Conservation (phyloP, 2,329 filamentous ascomycete species). For the Emydomyces testavorans region DNA sequence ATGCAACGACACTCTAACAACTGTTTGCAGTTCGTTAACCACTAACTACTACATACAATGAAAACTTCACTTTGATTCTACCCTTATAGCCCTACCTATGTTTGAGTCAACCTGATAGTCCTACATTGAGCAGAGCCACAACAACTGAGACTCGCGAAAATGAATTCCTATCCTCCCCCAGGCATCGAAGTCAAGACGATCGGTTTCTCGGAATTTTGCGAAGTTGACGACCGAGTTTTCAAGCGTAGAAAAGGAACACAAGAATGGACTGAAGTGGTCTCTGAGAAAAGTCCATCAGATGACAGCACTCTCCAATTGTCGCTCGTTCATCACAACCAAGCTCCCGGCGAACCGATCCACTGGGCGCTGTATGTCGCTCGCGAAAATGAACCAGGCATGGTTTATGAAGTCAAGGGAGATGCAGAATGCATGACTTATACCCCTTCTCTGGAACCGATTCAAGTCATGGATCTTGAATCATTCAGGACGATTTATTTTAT, state of each 20-base stretch:
- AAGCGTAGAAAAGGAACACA: constrained; percentile 15
- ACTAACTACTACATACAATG: no score
- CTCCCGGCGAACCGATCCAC: constrained; percentile 17
- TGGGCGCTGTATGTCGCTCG: constrained; percentile 21
- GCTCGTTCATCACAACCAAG: constrained; percentile 19
- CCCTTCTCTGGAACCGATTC: constrained; percentile 13
- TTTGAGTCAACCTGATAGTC: no score
- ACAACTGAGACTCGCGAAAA: constrained; percentile 20
- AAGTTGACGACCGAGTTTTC: constrained; percentile 17
- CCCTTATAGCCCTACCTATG: no score
- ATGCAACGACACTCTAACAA: no score
- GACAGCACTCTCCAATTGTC: constrained; percentile 16
- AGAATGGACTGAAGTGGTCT: constrained; percentile 13
- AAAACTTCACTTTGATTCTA: no score
- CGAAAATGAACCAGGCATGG: constrained; percentile 21
- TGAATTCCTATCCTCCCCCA: neutral
- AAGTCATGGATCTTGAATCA: constrained; percentile 11
- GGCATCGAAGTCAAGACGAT: constrained; percentile 20
- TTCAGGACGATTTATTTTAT: constrained; percentile 17
- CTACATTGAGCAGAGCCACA: constrained; percentile 22
- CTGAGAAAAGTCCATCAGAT: neutral
- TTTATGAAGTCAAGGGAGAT: constrained; percentile 23
- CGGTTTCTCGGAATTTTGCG: constrained; percentile 18
- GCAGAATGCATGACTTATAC: constrained; percentile 21
- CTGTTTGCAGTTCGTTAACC: no score